Evolutionary conservation across 2,329 filamentous ascomycete genomes (phyloP).

Genomic region (Stachybotrys echinatus): DNA sequence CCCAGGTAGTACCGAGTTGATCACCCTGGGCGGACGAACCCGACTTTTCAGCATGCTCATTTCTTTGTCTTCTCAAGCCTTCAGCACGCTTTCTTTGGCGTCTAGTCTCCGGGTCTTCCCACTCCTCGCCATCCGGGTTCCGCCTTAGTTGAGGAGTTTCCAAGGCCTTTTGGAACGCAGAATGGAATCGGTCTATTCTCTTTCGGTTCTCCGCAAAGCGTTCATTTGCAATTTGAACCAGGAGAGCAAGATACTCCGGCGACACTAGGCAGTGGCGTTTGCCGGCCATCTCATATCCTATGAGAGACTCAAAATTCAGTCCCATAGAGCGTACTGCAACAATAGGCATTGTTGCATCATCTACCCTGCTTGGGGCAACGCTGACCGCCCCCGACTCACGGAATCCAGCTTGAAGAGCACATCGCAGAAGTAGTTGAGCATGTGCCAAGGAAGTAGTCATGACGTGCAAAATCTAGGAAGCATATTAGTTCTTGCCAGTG

Average conservation of each 20-base stretch:
- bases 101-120: slow-evolving; percentile 50
- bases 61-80: slow-evolving; percentile 42
- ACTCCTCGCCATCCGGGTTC: slow-evolving; percentile 34
- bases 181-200: slow-evolving; percentile 60
- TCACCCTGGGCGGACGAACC: background rate
- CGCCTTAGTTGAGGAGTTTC: slow-evolving; percentile 15
- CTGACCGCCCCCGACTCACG: slow-evolving; percentile 84
- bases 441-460: slow-evolving; percentile 69
- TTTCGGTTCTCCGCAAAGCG: slow-evolving; percentile 65
- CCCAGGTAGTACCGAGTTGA: background rate
- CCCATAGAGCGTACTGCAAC: slow-evolving; percentile 84
- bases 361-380: slow-evolving; percentile 32
- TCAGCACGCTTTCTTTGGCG: slow-evolving; percentile 53
- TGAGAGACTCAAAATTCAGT: slow-evolving; percentile 72
- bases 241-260: slow-evolving; percentile 58
- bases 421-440: slow-evolving; percentile 70
- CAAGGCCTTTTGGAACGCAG: slow-evolving; percentile 37
- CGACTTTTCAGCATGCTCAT: background rate
- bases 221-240: slow-evolving; percentile 69
- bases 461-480: slow-evolving; percentile 77
- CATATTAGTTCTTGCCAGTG: background rate
- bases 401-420: slow-evolving; percentile 77
- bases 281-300: slow-evolving; percentile 52
- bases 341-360: slow-evolving; percentile 53
- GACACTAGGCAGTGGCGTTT: slow-evolving; percentile 48